Conservation (phyloP, 306 rosid species). For the Mimosa bimucronata region DNA sequence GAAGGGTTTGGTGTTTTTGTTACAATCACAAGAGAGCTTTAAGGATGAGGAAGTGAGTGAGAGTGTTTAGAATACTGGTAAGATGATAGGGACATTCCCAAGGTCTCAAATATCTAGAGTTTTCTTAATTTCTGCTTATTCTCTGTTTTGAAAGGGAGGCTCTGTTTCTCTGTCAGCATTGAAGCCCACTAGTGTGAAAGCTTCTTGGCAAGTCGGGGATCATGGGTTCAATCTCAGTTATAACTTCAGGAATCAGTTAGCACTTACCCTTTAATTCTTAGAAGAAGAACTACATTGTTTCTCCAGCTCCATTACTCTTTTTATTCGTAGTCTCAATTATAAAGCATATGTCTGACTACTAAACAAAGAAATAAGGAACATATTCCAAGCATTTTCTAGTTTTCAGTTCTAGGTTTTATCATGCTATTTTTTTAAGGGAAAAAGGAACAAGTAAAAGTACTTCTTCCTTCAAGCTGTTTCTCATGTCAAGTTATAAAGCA, state of each 20-base stretch:
- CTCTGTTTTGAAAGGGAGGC: neutral
- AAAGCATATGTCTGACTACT: neutral
- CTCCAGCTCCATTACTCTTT: no score
- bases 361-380: neutral
- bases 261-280: no score
- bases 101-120: neutral
- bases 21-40: neutral
- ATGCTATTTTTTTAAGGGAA: no score
- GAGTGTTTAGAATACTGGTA: neutral
- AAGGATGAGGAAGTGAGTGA: neutral
- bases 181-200: no score
- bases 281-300: no score
- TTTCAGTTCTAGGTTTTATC: no score
- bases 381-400: neutral
- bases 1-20: neutral
- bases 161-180: neutral
- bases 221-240: no score
- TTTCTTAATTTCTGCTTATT: neutral
- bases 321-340: neutral
- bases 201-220: no score
- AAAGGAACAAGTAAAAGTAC: neutral
- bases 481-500: slow-evolving; percentile 5
- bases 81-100: neutral
- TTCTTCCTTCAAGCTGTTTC: neutral
- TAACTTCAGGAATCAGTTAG: no score